Conservation (phyloP, 2,329 filamentous ascomycete species). For the Colletotrichum eremochloae region DNA sequence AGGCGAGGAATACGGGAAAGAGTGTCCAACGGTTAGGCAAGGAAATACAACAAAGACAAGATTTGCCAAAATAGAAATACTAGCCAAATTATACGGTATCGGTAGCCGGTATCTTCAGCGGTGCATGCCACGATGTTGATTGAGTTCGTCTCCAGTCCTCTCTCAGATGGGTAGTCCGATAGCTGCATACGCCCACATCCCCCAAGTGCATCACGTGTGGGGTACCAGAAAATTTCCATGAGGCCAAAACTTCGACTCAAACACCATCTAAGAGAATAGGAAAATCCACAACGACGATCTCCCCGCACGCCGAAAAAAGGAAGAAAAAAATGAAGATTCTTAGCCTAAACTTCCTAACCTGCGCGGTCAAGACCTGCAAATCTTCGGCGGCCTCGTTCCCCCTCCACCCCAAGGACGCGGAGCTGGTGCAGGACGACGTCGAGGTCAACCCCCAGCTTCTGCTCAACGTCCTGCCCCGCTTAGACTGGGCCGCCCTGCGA, state of each 20-base stretch:
- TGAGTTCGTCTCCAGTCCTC: not conserved
- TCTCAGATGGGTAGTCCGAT: slow-evolving; percentile 17
- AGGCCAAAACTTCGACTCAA: slow-evolving; percentile 32
- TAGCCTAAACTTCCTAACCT: slow-evolving; percentile 96
- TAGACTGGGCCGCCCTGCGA: slow-evolving; percentile 89
- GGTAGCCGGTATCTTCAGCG: too few species aligned
- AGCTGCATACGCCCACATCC: slow-evolving; percentile 30
- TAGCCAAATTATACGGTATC: not conserved
- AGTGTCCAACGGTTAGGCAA: slow-evolving; percentile 11
- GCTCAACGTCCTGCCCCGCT: slow-evolving; percentile 84
- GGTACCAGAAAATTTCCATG: slow-evolving; percentile 40
- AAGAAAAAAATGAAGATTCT: slow-evolving; percentile 86
- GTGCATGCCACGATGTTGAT: slow-evolving; percentile 4
- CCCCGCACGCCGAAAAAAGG: not conserved
- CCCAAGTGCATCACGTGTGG: slow-evolving; percentile 40
- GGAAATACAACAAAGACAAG: slow-evolving; percentile 5
- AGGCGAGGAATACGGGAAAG: not conserved
- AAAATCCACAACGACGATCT: slow-evolving; percentile 9
- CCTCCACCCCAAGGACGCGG: slow-evolving; percentile 91
- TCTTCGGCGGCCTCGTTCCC: slow-evolving; percentile 84
- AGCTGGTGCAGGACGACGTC: slow-evolving; percentile 86
- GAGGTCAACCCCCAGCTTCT: slow-evolving; percentile 86
- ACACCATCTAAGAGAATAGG: slow-evolving; percentile 13
- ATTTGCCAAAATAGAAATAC: slow-evolving; percentile 13
- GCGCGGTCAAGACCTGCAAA: slow-evolving; percentile 96